Base-by-base conservation (phyloP, 164 flowering plant species). In the Hamamelis virginiana region DNA sequence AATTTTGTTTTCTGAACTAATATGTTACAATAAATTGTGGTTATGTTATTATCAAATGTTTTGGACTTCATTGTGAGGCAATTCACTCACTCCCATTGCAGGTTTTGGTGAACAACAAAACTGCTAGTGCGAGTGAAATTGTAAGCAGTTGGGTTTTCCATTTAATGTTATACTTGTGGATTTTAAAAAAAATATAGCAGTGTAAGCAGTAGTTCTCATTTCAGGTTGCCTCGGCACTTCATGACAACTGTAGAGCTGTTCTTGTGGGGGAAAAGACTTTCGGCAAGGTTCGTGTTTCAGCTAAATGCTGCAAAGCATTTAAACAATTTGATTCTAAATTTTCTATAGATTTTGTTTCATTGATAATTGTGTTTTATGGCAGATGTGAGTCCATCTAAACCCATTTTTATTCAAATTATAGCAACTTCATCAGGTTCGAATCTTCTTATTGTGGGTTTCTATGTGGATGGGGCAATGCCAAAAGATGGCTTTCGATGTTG, bases 121-220 rank as follows among this genome's bases (percentile, higher is more conserved):
- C 98, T 68, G 98, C 98, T 13, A 94, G 98, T 81, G 97, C 98
- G 12, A 94, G 98, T 86, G 98, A 94, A 83, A 94, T 94, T 66
- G 97, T 94, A 77, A 88, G 98, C 67, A 46, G 33, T 68, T 70
- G 21, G 9, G 15, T 63, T 63, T 41, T 12, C 62, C 56, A 21
- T 46, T 43, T 69, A 33, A 18, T 14, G 9, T 65, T 51, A 21
- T 67, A 16, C 33, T 43, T 59, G 52, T 27, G 15, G 16, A 41
- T 50, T 66, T 27, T 25, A 13, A 11, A 41, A 28, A 28, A 41
- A 28, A 28, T 47, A 1, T 44, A 3, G 46, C 43, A 59, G 70
- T 33, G 12, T 60, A 26, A 73, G 18, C 23, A 12, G 43, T 21
- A 12, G 1, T 48, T 67, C 52, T 57, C n/a, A 21, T 70, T 81